Evolutionary conservation across 2,329 filamentous ascomycete species (phyloP).

Genomic region (Lachnellula occidentalis): DNA sequence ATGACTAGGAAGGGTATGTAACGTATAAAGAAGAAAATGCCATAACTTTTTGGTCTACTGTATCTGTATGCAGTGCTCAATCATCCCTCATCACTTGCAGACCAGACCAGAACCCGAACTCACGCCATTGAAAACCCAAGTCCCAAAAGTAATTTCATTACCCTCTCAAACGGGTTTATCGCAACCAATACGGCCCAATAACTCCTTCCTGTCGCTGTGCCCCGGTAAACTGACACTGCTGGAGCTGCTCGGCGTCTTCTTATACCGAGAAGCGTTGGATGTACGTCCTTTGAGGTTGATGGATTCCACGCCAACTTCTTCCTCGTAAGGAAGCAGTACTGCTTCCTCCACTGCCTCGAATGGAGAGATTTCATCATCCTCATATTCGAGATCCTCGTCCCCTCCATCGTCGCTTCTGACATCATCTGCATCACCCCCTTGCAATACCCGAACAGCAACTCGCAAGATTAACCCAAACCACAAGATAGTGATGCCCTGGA

Average conservation of each 20-base stretch:
- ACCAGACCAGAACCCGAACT: not conserved
- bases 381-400: conserved; percentile 53
- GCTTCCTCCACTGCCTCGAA: conserved; percentile 11
- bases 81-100: not conserved
- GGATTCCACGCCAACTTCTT: conserved; percentile 70
- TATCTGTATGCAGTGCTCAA: not conserved
- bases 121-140: not conserved
- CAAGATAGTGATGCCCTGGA: conserved; percentile 74
- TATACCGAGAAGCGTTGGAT: conserved; percentile 22
- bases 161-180: conserved; percentile 29
- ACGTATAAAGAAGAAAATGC: not conserved
- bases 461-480: conserved; percentile 89
- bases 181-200: conserved; percentile 32
- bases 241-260: conserved; percentile 25
- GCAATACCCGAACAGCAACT: conserved; percentile 75
- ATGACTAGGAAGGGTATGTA: not conserved
- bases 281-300: conserved; percentile 54
- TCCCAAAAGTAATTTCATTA: not conserved
- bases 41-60: not conserved
- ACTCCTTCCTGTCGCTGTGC: conserved; percentile 31
- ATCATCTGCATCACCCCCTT: conserved; percentile 75
- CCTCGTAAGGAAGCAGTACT: conserved; percentile 49
- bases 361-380: conserved; percentile 6
- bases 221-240: conserved; percentile 30
- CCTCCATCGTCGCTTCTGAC: conserved; percentile 80